Evolutionary conservation across 192 early-diverging fungal genomes (phyloP).

Genomic region (Coemansia nantahalensis): DNA sequence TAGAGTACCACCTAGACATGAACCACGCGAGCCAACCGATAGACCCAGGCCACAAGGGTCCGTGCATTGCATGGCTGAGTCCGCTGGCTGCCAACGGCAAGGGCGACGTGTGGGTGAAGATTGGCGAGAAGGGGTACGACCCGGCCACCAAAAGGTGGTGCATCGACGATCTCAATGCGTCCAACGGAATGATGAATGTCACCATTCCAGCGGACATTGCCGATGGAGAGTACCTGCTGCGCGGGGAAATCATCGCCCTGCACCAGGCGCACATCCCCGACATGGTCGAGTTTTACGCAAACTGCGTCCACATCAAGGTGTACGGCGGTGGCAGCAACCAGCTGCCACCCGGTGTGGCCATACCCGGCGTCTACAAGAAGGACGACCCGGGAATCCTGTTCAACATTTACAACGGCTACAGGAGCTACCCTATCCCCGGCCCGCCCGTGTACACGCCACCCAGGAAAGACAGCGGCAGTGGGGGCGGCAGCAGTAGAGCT

Average conservation of each 20-base stretch:
- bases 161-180: not conserved
- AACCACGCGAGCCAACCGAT: not conserved
- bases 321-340: conserved; percentile 11
- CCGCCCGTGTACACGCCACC: conserved; percentile 12
- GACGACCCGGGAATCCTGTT: conserved; percentile 22
- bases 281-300: conserved; percentile 21
- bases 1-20: conserved; percentile 13
- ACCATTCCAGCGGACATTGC: conserved; percentile 4
- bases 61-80: conserved; percentile 8
- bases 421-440: conserved; percentile 23
- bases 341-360: conserved; percentile 11
- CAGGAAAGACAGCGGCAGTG: too few relatives aligned
- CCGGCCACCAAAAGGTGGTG: conserved; percentile 3
- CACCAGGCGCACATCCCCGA: not conserved
- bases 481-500: too few relatives aligned
- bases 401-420: conserved; percentile 11
- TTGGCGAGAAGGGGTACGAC: conserved; percentile 7
- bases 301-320: conserved; percentile 27
- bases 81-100: conserved; percentile 3
- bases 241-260: conserved; percentile 10
- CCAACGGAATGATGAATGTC: not conserved
- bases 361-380: conserved; percentile 23
- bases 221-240: conserved; percentile 7
- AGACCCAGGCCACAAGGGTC: not conserved
- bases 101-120: conserved; percentile 10